A percentile compares a stretch with the other conserved stretches of the same genome.
Evolutionary conservation across 441 rosid species (phyloP).

Genomic region (Populus hybrid): DNA sequence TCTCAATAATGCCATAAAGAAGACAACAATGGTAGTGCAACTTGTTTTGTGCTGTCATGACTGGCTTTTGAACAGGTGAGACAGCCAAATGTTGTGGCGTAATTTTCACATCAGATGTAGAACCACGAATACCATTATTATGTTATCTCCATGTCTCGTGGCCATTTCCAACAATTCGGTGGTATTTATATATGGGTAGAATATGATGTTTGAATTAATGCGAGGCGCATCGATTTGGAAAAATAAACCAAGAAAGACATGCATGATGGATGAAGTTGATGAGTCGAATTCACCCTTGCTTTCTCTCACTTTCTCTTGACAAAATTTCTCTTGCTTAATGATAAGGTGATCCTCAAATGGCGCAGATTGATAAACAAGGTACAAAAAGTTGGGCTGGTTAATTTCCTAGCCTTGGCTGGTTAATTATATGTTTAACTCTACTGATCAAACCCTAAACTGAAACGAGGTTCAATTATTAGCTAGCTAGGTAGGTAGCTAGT

Average conservation of each 20-base stretch:
- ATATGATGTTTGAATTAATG: not conserved
- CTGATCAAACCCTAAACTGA: too few species aligned
- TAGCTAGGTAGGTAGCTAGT: too few species aligned
- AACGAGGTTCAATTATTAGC: too few species aligned
- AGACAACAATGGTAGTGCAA: not conserved
- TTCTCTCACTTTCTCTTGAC: not conserved
- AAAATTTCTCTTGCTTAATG: too few species aligned
- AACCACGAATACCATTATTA: not conserved
- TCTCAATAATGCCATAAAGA: not conserved
- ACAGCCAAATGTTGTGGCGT: conserved; percentile 2
- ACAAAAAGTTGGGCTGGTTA: too few species aligned
- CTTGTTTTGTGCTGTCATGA: conserved; percentile 11
- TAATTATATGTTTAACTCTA: too few species aligned
- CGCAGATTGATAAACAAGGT: not conserved
- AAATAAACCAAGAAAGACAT: not conserved
- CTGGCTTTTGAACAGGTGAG: not conserved
- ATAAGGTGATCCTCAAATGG: not conserved
- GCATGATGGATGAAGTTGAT: not conserved
- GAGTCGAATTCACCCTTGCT: not conserved
- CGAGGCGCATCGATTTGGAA: not conserved
- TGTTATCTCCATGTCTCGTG: not conserved
- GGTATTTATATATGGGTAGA: not conserved
- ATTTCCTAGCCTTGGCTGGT: too few species aligned
- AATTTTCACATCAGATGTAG: conserved; percentile 1
- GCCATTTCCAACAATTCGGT: conserved; percentile 1